phyloP scores from a whole-genome alignment of 2,329 filamentous ascomycete genomes.

The Neopestalotiopsis sp. region DNA sequence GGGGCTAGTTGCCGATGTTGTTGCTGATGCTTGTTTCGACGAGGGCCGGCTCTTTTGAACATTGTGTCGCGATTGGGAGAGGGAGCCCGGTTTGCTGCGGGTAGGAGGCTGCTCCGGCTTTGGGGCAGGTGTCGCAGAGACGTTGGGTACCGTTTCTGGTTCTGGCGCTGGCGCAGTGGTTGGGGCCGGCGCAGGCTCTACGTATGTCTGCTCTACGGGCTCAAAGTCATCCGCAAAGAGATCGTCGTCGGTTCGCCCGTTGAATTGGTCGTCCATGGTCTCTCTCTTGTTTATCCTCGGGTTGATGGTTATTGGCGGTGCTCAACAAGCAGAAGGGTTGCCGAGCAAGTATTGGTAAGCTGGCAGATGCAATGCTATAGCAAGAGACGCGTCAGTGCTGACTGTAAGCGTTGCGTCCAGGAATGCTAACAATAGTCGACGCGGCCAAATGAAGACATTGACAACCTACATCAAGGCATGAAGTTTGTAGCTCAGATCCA shows the following conservation, averaged over 20 bases:
- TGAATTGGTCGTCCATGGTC: conserved; percentile 65
- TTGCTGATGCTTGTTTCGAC: conserved; percentile 3
- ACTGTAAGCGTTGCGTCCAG: no score
- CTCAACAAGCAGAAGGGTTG: neutral
- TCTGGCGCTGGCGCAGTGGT: conserved; percentile 18
- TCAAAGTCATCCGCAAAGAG: conserved; percentile 69
- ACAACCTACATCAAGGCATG: neutral
- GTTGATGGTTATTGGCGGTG: neutral
- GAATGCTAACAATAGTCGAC: no score
- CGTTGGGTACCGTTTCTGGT: neutral
- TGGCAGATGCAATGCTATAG: no score
- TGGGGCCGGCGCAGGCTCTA: conserved; percentile 15
- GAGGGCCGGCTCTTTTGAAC: conserved; percentile 19
- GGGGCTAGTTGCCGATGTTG: neutral
- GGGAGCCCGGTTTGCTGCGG: conserved; percentile 12
- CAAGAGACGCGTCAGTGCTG: no score
- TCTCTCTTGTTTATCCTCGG: neutral
- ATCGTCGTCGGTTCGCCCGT: conserved; percentile 66
- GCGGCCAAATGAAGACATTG: no score
- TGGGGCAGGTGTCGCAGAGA: conserved; percentile 20
- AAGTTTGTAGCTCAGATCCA: neutral
- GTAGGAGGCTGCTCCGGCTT: conserved; percentile 10
- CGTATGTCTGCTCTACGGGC: conserved; percentile 48
- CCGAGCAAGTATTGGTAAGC: neutral
- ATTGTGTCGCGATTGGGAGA: conserved; percentile 22